These are phyloP conservation scores for Pisolithus microcarpus DNA, from an alignment of 768 basidiomycete genomes.

Conservation along the genomic window DNA sequence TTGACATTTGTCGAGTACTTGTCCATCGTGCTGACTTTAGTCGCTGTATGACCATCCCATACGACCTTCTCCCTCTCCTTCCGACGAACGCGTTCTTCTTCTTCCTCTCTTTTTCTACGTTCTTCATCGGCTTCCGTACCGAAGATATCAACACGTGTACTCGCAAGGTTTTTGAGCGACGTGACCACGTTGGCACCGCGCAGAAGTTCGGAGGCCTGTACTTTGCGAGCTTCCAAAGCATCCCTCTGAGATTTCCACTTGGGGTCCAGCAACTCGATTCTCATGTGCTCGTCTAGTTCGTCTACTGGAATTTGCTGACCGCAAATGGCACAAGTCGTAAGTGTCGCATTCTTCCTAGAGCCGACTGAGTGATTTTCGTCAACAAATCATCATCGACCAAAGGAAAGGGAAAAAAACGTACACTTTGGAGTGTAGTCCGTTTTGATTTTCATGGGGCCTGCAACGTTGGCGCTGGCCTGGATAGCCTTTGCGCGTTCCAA, in stretches of 20 bases:
- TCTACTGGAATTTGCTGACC: constrained; percentile 95
- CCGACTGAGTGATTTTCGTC: constrained; percentile 43
- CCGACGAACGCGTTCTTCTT: constrained; percentile 71
- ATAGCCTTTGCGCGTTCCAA: constrained; percentile 73
- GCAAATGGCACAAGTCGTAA: constrained; percentile 88
- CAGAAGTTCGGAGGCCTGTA: constrained; percentile 80
- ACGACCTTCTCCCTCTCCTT: constrained; percentile 92
- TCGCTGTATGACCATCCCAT: constrained; percentile 98
- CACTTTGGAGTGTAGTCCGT: constrained; percentile 95
- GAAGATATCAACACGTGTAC: constrained; percentile 96
- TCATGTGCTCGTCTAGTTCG: constrained; percentile 95
- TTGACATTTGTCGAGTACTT: constrained; percentile 91
- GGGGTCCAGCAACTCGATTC: constrained; percentile 95
- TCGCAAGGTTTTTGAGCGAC: constrained; percentile 87
- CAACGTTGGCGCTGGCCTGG: constrained; percentile 69
- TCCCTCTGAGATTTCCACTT: constrained; percentile 97
- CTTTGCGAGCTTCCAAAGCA: constrained; percentile 79
- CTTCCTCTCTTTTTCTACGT: constrained; percentile 77
- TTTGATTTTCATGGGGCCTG: constrained; percentile 86
- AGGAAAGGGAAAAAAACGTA: constrained; percentile 35
- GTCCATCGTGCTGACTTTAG: constrained; percentile 86
- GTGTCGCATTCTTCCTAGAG: constrained; percentile 50
- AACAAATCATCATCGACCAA: constrained; percentile 4
- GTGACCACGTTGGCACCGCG: constrained; percentile 91
- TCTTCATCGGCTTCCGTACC: constrained; percentile 93